Conservation (phyloP, 257 asterid genomes). For the Nicotiana sylvestris region DNA sequence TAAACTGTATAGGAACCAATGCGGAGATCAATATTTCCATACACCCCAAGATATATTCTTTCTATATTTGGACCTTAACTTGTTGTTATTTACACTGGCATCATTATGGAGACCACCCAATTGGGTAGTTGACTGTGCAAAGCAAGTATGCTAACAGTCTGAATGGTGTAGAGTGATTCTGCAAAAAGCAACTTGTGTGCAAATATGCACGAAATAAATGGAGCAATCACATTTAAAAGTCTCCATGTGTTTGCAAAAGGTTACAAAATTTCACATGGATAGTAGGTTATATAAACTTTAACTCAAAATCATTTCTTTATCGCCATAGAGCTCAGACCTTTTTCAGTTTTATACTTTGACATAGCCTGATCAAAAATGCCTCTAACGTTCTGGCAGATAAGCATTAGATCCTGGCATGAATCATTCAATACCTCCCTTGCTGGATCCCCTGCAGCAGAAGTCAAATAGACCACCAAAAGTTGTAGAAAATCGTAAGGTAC, state of each 20-base stretch:
- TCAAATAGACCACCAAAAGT: background rate
- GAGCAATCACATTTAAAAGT: background rate
- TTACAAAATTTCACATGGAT: background rate
- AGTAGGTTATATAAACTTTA: too few relatives aligned
- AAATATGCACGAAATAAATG: background rate
- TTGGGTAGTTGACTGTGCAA: too few relatives aligned
- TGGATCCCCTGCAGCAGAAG: constrained; percentile 54
- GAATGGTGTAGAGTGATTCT: too few relatives aligned
- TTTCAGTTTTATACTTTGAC: constrained; percentile 43
- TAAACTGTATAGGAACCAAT: background rate
- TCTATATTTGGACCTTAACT: background rate
- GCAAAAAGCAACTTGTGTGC: background rate
- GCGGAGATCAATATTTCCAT: background rate
- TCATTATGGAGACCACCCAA: too few relatives aligned
- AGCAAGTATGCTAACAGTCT: too few relatives aligned
- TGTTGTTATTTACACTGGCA: too few relatives aligned
- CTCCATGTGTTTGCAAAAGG: background rate
- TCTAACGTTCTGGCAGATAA: constrained; percentile 54
- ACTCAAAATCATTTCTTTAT: background rate
- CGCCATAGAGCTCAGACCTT: constrained; percentile 14
- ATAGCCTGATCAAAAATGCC: constrained; percentile 63
- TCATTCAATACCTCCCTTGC: constrained; percentile 78
- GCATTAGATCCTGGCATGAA: constrained; percentile 74
- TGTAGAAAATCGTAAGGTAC: background rate
- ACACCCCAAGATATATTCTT: background rate